These are phyloP conservation scores for Parathielavia hyrcaniae DNA, from an alignment of 495 filamentous ascomycete genomes.

Conservation along the genomic window DNA sequence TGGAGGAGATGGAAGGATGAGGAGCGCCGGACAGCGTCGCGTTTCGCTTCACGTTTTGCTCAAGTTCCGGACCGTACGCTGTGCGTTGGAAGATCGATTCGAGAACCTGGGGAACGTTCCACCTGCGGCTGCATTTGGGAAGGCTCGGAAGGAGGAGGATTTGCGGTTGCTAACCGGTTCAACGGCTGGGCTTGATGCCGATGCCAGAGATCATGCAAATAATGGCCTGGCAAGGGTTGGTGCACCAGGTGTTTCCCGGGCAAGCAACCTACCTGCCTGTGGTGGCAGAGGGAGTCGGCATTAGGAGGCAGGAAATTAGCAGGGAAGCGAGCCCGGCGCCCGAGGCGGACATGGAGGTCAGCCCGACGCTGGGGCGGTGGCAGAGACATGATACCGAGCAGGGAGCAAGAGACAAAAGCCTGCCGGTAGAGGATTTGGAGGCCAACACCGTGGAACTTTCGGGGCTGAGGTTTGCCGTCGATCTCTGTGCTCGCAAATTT, in stretches of 20 bases:
- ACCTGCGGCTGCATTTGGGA: background rate
- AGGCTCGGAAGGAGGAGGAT: too few relatives aligned
- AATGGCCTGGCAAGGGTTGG: too few relatives aligned
- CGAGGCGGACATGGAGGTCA: conserved; percentile 25
- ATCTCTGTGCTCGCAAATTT: conserved; percentile 8
- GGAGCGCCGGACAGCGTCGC: too few relatives aligned
- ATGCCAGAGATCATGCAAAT: too few relatives aligned
- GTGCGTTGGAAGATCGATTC: background rate
- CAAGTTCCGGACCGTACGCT: background rate
- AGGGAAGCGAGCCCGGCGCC: background rate
- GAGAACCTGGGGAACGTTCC: background rate
- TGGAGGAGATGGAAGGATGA: background rate
- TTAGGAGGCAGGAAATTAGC: background rate
- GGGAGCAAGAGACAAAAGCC: background rate
- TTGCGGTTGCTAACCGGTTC: too few relatives aligned
- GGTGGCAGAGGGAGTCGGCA: background rate
- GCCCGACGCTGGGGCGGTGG: conserved; percentile 29
- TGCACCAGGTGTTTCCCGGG: background rate
- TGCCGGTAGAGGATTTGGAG: conserved; percentile 14
- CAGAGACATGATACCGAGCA: background rate
- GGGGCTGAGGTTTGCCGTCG: conserved; percentile 28
- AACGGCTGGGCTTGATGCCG: background rate
- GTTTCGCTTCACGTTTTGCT: background rate
- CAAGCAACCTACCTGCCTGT: background rate
- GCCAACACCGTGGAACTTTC: conserved; percentile 14